Evolutionary conservation across 148 eudicot species (phyloP).

Genomic region (Diospyros lotus): DNA sequence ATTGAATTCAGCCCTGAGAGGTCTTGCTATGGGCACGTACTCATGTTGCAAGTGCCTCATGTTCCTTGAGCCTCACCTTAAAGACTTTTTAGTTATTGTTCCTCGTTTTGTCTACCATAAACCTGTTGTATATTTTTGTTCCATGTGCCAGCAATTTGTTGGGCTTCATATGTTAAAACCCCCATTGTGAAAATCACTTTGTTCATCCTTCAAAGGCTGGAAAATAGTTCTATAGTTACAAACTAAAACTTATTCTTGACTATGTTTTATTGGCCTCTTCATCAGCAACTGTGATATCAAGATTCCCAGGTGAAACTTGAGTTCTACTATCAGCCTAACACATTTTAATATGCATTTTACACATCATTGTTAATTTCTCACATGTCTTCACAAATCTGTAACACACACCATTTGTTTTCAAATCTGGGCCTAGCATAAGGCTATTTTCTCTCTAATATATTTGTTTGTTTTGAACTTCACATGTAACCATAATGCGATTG

Average conservation of each 20-base stretch:
- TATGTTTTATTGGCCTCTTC: background rate
- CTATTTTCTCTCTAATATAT: background rate
- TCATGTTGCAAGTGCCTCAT: too few species aligned
- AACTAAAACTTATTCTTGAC: background rate
- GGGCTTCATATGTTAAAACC: too few species aligned
- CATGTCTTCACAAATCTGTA: background rate
- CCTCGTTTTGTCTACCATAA: background rate
- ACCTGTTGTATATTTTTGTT: background rate
- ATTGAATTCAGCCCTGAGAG: background rate
- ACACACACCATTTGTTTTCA: background rate
- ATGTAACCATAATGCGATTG: too few species aligned
- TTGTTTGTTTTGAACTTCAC: too few species aligned
- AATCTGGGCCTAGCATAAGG: background rate
- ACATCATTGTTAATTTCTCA: background rate
- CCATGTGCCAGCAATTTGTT: too few species aligned
- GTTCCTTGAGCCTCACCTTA: background rate
- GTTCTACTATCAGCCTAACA: background rate
- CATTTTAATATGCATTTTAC: background rate
- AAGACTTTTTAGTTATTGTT: background rate
- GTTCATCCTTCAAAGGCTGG: background rate
- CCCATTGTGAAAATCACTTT: background rate
- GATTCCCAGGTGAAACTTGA: background rate
- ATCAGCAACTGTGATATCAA: background rate
- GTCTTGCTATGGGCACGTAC: background rate
- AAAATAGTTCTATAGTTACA: background rate